A percentile compares a stretch with the other conserved stretches of the same genome.
Conservation (phyloP, 2,329 filamentous ascomycete species). For the Colletotrichum salicis region DNA sequence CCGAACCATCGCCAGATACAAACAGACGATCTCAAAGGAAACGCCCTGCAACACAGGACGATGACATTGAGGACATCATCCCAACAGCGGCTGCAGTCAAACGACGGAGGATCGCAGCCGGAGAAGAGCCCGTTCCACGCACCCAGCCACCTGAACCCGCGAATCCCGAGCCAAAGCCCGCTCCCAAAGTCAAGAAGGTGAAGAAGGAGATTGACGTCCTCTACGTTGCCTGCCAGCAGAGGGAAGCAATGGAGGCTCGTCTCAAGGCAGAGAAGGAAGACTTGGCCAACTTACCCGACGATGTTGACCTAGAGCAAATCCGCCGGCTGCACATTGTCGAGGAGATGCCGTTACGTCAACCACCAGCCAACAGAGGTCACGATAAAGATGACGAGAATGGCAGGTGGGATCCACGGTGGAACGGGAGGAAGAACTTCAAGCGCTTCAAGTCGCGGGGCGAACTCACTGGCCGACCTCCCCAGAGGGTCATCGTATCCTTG, state of each 20-base stretch:
- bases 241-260: conserved; percentile 74
- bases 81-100: conserved; percentile 83
- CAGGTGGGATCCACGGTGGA: conserved; percentile 90
- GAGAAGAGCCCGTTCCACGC: conserved; percentile 56
- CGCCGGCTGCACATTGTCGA: conserved; percentile 81
- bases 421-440: conserved; percentile 96
- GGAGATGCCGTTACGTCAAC: conserved; percentile 72
- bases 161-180: conserved; percentile 41
- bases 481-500: conserved; percentile 73
- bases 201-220: conserved; percentile 76
- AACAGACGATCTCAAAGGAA: conserved; percentile 53
- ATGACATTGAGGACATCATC: conserved; percentile 77
- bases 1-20: conserved; percentile 37
- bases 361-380: conserved; percentile 47
- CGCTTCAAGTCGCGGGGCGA: conserved; percentile 76
- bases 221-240: conserved; percentile 69
- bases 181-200: conserved; percentile 55
- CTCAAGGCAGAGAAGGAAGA: conserved; percentile 65
- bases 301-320: conserved; percentile 79
- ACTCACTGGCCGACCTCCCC: conserved; percentile 50
- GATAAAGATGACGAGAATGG: conserved; percentile 64
- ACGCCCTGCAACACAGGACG: conserved; percentile 57
- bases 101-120: conserved; percentile 74
- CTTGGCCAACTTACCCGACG: conserved; percentile 63
- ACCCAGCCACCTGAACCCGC: conserved; percentile 40